Conservation (phyloP, 2,329 filamentous ascomycete species). For the Xylaria sp. region DNA sequence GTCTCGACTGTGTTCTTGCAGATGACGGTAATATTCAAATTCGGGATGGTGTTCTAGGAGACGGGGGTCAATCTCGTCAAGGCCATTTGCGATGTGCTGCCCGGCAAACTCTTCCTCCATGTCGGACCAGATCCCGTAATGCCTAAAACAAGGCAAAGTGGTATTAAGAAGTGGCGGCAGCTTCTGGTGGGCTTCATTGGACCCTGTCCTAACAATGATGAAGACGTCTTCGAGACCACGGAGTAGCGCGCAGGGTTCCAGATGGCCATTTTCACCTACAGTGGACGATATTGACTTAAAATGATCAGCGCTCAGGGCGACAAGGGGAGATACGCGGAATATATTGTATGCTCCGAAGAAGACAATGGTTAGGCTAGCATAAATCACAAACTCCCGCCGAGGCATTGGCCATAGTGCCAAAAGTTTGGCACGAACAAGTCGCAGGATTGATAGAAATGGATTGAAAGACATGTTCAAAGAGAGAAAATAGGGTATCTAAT, state of each 20-base stretch:
- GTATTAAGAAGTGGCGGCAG: slow-evolving; percentile 33
- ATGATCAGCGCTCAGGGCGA: slow-evolving; percentile 1
- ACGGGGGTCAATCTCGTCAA: slow-evolving; percentile 32
- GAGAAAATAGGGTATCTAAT: neutral
- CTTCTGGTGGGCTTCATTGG: slow-evolving; percentile 37
- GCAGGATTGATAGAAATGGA: neutral
- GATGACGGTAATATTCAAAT: slow-evolving; percentile 36
- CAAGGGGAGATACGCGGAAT: neutral
- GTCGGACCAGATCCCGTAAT: slow-evolving; percentile 38
- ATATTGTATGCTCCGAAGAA: slow-evolving; percentile 15
- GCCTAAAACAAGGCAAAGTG: slow-evolving; percentile 26
- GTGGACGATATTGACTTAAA: neutral
- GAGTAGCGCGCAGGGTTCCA: slow-evolving; percentile 21
- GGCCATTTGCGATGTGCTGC: slow-evolving; percentile 26
- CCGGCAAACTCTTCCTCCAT: slow-evolving; percentile 33
- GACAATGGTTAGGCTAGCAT: slow-evolving; percentile 17
- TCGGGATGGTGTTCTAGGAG: slow-evolving; percentile 31
- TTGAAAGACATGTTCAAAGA: neutral
- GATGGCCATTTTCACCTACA: neutral
- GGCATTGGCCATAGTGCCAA: neutral
- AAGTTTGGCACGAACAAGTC: neutral
- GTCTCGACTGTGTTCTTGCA: slow-evolving; percentile 24
- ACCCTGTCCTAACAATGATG: slow-evolving; percentile 39
- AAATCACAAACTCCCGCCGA: slow-evolving; percentile 22
- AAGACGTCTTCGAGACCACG: slow-evolving; percentile 34